Conservation (phyloP, 805 yeast species). For the Torulaspora microellipsoides region DNA sequence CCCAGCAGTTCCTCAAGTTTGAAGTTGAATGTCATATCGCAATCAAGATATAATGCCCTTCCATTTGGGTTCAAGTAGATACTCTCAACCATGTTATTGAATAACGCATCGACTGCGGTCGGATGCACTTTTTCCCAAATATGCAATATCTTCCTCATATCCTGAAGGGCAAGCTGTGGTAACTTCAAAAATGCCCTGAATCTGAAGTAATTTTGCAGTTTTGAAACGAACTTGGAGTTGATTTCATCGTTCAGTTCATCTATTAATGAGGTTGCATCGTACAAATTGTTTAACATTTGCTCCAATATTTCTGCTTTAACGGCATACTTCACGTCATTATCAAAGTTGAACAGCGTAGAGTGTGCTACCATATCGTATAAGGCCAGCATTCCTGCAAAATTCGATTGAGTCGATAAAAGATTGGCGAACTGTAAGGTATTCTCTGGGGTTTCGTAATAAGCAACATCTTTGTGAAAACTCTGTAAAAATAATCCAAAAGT, state of each 20-base stretch:
- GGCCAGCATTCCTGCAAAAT: constrained; percentile 16
- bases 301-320: constrained; percentile 17
- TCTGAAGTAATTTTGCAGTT: constrained; percentile 25
- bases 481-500: constrained; percentile 25
- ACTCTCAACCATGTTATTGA: constrained; percentile 33
- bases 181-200: constrained; percentile 26
- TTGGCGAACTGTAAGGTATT: constrained; percentile 30
- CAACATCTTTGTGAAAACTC: constrained; percentile 16
- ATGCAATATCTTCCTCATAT: constrained; percentile 19
- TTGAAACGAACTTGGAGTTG: constrained; percentile 7
- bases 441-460: constrained; percentile 16
- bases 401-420: constrained; percentile 21
- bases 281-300: constrained; percentile 29
- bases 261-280: constrained; percentile 20
- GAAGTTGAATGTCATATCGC: constrained; percentile 20
- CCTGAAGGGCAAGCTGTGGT: constrained; percentile 17
- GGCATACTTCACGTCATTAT: constrained; percentile 4
- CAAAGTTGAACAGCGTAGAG: constrained; percentile 9
- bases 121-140: constrained; percentile 25
- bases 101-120: constrained; percentile 19
- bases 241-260: constrained; percentile 8
- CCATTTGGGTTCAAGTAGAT: constrained; percentile 24
- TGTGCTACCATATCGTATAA: constrained; percentile 18
- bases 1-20: constrained; percentile 13
- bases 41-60: constrained; percentile 14